Conservation (phyloP, 129 eudicot species). For the Lactuca saligna region DNA sequence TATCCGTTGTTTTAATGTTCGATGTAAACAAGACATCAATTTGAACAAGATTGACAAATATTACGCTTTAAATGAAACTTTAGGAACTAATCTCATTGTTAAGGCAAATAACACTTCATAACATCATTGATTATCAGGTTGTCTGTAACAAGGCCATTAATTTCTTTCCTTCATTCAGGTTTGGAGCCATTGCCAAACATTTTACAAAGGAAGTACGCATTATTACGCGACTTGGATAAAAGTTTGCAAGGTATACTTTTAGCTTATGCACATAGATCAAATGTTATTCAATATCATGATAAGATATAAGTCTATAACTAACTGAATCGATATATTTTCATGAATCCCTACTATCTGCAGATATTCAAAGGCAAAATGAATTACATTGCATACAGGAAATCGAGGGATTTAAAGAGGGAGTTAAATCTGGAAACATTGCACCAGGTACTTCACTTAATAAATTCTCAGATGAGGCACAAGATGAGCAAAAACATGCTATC, state of each 20-base stretch:
- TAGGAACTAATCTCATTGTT: neutral
- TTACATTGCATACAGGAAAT: constrained; percentile 63
- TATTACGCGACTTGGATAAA: constrained; percentile 80
- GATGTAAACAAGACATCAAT: neutral
- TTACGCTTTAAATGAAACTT: neutral
- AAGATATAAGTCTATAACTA: neutral
- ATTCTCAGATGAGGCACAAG: constrained; percentile 76
- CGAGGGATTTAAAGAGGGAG: constrained; percentile 57
- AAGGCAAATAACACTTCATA: neutral
- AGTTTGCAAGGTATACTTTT: constrained; percentile 71
- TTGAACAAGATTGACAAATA: neutral
- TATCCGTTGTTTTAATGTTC: constrained; percentile 10
- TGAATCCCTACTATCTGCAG: constrained; percentile 34
- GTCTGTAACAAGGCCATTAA: neutral
- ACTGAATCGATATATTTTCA: neutral
- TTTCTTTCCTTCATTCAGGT: constrained; percentile 40
- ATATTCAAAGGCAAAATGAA: constrained; percentile 70
- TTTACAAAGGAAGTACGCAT: constrained; percentile 76
- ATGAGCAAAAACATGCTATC: constrained; percentile 83
- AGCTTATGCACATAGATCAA: neutral
- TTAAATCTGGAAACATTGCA: constrained; percentile 55
- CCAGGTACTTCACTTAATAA: constrained; percentile 59
- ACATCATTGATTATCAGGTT: constrained; percentile 7
- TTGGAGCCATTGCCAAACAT: constrained; percentile 75
- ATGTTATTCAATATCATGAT: neutral